Percentiles rank a stretch among this genome's conserved stretches.
Evolutionary conservation across 2,329 filamentous ascomycete genomes (phyloP).

Genomic region (Aureobasidium sp.): DNA sequence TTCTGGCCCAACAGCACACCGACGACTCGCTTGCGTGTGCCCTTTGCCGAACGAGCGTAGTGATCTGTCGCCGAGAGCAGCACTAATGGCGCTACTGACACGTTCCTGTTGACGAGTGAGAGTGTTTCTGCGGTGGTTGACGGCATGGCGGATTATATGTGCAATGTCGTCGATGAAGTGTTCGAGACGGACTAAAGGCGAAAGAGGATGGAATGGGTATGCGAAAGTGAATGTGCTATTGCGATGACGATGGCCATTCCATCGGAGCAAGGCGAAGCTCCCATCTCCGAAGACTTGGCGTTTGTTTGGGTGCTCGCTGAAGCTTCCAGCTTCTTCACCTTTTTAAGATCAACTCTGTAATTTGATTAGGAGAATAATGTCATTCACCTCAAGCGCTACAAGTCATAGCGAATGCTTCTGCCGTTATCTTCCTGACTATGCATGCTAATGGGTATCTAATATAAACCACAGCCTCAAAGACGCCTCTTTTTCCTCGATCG

Average conservation of each 20-base stretch:
- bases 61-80: conserved; percentile 97
- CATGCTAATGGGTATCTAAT: conserved; percentile 7
- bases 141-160: conserved; percentile 58
- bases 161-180: neutral
- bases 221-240: conserved; percentile 1
- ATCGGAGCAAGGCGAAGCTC: neutral
- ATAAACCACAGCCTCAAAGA: neutral
- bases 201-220: neutral
- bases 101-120: conserved; percentile 86
- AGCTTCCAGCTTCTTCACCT: neutral
- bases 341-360: neutral
- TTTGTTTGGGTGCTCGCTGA: neutral
- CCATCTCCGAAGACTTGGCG: conserved; percentile 8
- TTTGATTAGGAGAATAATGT: neutral
- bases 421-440: neutral
- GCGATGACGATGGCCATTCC: neutral
- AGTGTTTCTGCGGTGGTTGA: conserved; percentile 94
- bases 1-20: conserved; percentile 94
- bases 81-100: conserved; percentile 94
- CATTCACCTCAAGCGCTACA: neutral
- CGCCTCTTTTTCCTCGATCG: neutral
- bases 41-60: conserved; percentile 89
- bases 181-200: neutral
- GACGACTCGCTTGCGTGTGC: conserved; percentile 80
- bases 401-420: neutral